Percentiles rank a stretch among this genome's conserved stretches.
phyloP scores from a whole-genome alignment of 2,329 filamentous ascomycete genomes.

The Colletotrichum coccodes region DNA sequence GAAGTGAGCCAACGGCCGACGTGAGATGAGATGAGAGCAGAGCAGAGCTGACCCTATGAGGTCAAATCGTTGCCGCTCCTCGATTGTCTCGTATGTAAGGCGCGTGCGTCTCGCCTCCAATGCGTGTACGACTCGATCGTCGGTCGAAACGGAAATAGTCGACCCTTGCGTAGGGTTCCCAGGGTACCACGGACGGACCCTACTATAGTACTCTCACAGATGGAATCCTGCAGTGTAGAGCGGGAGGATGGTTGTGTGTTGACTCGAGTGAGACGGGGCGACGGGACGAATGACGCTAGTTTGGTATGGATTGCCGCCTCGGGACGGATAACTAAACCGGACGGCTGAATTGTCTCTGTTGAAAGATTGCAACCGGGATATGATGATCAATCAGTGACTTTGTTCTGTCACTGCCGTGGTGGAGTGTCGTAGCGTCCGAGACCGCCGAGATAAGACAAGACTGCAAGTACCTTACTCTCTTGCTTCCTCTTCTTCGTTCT shows the following conservation, averaged over 20 bases:
- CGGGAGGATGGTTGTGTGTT: not conserved
- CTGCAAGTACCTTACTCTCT: not conserved
- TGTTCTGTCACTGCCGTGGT: not conserved
- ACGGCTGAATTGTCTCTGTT: not conserved
- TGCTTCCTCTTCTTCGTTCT: too few species aligned
- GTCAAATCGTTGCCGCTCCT: not conserved
- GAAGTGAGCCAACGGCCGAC: not conserved
- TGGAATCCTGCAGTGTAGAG: not conserved
- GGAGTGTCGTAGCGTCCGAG: not conserved
- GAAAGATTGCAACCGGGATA: not conserved
- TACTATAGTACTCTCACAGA: not conserved
- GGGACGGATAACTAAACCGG: conserved; percentile 9
- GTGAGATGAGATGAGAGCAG: not conserved
- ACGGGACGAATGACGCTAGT: conserved; percentile 26
- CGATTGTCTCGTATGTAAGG: not conserved
- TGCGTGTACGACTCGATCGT: conserved; percentile 1
- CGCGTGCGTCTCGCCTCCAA: not conserved
- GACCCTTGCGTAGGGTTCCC: not conserved
- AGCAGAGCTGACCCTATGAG: not conserved
- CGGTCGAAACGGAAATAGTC: conserved; percentile 21
- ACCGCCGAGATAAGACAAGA: not conserved
- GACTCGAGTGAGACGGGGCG: conserved; percentile 1
- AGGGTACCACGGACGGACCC: not conserved
- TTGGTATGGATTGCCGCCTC: conserved; percentile 5
- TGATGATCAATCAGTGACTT: not conserved